Base-by-base conservation (phyloP, 2,329 filamentous ascomycete genomes). In the Aspergillus clavatus region DNA sequence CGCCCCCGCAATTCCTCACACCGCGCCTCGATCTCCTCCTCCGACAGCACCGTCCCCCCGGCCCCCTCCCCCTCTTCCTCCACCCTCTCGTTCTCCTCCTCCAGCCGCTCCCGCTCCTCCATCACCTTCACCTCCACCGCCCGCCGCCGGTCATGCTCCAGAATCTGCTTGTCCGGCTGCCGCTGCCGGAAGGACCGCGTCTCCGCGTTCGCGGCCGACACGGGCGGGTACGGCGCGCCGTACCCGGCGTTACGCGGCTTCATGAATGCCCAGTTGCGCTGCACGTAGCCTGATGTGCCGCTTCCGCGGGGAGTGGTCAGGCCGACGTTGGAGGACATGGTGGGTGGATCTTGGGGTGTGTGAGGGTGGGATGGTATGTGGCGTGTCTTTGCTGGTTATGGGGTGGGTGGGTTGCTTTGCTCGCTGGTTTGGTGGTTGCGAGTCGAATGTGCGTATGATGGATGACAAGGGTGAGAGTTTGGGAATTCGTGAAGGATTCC, bases 241-340 rank as follows among this genome's bases (percentile, higher is more conserved):
- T 82, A 80, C 39, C 67, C 69, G 21, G 62, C 51, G 72, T 95
- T 89, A 71, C 91, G 89, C 23, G 87, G 89, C 63, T 80, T 83
- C 58, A 96, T 82, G 64, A 91, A 84, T 14, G 93, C 93, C 27
- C 89, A 82, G 73, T 97, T 98, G 69, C 89, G 88, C 72, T 97
- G 91, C 45, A 98, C 91, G 67, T 97, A 97, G 65, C 93, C 93
- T 1, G 91, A 97, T 46, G 93, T 98, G 38, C 93, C 93, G 65
- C 87, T 95, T 56, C 93, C 93, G 61, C 93, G 85, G 3, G 93
- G 93, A 4, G 93, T 98, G 46, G 86, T 83, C 60, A 98, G 88
- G 46, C 93, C 94, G 62, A 98, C 93, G 73, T 98, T 98, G 55
- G 93, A 89, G 49, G 90, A 93, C 93, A 97, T 97, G 58, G 26